These are phyloP conservation scores for Meyerozyma carpophila DNA, from an alignment of 1,139 yeast genomes.

Conservation along the genomic window DNA sequence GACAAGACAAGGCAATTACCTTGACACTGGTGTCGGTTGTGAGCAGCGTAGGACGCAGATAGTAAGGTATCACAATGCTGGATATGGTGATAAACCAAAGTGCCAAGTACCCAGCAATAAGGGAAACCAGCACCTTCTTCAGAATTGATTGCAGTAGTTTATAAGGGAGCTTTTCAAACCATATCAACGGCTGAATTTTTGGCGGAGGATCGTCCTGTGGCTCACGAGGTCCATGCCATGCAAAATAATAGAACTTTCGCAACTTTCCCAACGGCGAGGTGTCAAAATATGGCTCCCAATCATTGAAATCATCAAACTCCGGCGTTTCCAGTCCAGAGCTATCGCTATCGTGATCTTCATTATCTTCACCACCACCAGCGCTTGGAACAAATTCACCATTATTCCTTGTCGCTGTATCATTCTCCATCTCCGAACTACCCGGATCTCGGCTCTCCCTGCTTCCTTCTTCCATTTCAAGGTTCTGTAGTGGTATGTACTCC, in stretches of 20 bases:
- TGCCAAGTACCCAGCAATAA: constrained; percentile 31
- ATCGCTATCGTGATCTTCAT: not conserved
- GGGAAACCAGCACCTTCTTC: constrained; percentile 17
- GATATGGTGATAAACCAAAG: constrained; percentile 31
- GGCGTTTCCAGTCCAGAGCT: not conserved
- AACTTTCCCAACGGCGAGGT: not conserved
- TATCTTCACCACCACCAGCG: not conserved
- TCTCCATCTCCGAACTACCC: not conserved
- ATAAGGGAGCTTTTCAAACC: constrained; percentile 41
- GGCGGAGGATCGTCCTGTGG: constrained; percentile 48
- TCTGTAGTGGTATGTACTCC: not conserved
- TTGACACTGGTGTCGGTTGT: constrained; percentile 12
- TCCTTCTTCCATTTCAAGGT: not conserved
- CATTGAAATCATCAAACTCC: not conserved
- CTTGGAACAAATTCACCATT: not conserved
- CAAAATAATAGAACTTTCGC: not conserved
- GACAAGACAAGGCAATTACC: constrained; percentile 38
- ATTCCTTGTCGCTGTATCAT: not conserved
- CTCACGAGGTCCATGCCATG: constrained; percentile 51
- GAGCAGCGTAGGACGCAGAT: constrained; percentile 28
- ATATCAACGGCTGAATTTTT: constrained; percentile 17
- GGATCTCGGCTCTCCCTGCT: not conserved
- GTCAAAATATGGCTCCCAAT: not conserved
- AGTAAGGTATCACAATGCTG: constrained; percentile 32
- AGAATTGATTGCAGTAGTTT: constrained; percentile 27